Evolutionary conservation across 495 filamentous ascomycete species (phyloP), one percentile per base, ranked within the genome.

Genomic region (Pseudevernia furfuracea): DNA sequence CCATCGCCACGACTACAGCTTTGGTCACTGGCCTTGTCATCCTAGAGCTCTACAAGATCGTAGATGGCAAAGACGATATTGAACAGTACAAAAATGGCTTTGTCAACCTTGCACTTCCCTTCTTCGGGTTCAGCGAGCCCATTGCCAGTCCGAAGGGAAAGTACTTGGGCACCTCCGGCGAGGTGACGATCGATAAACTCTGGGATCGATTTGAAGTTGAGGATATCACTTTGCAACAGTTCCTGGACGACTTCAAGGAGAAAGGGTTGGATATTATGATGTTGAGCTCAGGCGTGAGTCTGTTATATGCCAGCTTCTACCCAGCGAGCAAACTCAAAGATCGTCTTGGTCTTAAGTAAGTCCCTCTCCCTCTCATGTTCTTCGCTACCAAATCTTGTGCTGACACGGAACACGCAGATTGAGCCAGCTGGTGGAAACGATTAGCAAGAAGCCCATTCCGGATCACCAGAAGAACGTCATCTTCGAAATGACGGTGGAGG

Each of bases 31-130:
- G 95, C 60, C 80, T 99, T 39, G 92, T 97, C 53, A 81, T 92
- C 58, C 79, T 97, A 44, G 95, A 99, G 79, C 79, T 97, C 37
- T 96, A 89, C 85, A 99, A 99, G 85, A 84, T 99, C 68, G 80
- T 97, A 48, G 95, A 97, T 74, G 94, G 92, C 69, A 96, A 99
- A 79, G 82, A 79, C 21, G 89, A 97, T 67, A 88, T 97, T 68
- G 93, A 96, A 75, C 89, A 97, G 70, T 99, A 93, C 83, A 97
- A 97, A 83, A 99, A 99, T 75, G 95, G 95, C 32, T 99, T 99
- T 73, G 78, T 97, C 74, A 99, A 99, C 79, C 80, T 99, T 63
- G 95, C 95, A 9, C 82, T 99, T 57, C 94, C 94, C 11, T 97
- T 97, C 82, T 92, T 97, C 66, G 93, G 92, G 25, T 99, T 97